Percentiles rank a stretch among this genome's conserved stretches.
Conservation (phyloP, 2,329 filamentous ascomycete genomes). For the Microsporum canis region DNA sequence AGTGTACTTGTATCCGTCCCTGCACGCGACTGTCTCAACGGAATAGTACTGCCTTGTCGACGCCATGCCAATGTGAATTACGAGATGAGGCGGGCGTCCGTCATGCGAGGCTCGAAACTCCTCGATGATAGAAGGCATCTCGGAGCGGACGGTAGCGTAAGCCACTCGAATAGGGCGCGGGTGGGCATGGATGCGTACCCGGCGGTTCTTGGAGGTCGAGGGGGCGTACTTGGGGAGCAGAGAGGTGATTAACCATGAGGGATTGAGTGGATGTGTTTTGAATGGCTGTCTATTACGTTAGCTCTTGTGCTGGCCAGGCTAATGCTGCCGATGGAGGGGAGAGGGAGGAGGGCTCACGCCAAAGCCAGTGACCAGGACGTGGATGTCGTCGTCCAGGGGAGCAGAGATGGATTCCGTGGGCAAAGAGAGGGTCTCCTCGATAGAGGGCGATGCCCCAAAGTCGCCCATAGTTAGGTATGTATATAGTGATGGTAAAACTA, state of each 20-base stretch:
- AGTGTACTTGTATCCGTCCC: constrained; percentile 57
- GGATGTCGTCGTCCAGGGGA: constrained; percentile 32
- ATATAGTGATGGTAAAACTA: not conserved
- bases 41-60: constrained; percentile 53
- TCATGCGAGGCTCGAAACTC: constrained; percentile 31
- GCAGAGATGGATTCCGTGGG: constrained; percentile 9
- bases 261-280: constrained; percentile 61
- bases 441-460: constrained; percentile 6
- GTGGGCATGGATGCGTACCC: constrained; percentile 40
- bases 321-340: not conserved
- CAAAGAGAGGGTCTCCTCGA: constrained; percentile 16
- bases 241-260: constrained; percentile 66
- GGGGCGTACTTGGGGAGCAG: constrained; percentile 56
- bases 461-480: constrained; percentile 11
- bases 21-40: constrained; percentile 58
- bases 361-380: constrained; percentile 39
- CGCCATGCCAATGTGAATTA: constrained; percentile 73
- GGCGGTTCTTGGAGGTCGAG: constrained; percentile 20
- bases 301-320: not conserved
- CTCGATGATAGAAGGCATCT: constrained; percentile 54
- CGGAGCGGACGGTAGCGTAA: constrained; percentile 53
- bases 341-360: constrained; percentile 24
- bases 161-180: constrained; percentile 57
- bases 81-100: constrained; percentile 47
- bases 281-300: constrained; percentile 51